Conservation (phyloP, 495 filamentous ascomycete genomes). For the Chaetomium tenue region DNA sequence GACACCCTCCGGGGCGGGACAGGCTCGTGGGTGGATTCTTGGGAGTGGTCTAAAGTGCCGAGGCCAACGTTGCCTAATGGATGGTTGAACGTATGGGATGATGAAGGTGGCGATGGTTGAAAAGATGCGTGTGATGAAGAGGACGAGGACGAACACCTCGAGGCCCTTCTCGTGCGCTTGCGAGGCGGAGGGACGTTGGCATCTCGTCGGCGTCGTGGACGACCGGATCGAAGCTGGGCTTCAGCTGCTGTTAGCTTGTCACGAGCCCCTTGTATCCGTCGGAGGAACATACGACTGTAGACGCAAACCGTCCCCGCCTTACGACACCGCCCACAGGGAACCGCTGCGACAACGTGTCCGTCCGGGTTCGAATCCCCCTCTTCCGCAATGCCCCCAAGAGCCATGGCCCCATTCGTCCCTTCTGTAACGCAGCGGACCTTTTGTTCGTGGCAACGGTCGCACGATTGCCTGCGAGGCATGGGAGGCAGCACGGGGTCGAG, state of each 20-base stretch:
- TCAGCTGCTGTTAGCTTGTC: background rate
- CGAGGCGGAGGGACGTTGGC: slow-evolving; percentile 13
- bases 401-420: slow-evolving; percentile 11
- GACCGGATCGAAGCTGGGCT: slow-evolving; percentile 30
- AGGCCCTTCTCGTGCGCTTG: slow-evolving; percentile 16
- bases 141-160: slow-evolving; percentile 12
- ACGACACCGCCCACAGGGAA: slow-evolving; percentile 25
- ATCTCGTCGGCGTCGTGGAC: slow-evolving; percentile 24
- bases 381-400: slow-evolving; percentile 17
- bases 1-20: background rate
- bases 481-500: slow-evolving; percentile 9
- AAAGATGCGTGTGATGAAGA: slow-evolving; percentile 2
- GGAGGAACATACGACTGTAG: slow-evolving; percentile 23
- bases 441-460: slow-evolving; percentile 31
- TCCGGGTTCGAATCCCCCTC: slow-evolving; percentile 10
- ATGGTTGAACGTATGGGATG: background rate
- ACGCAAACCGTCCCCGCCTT: slow-evolving; percentile 28
- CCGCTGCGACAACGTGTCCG: slow-evolving; percentile 18
- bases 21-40: background rate
- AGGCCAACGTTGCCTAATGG: background rate
- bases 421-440: slow-evolving; percentile 31
- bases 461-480: slow-evolving; percentile 32
- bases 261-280: no score
- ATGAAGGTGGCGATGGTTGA: background rate
- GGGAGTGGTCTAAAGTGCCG: background rate